These are phyloP conservation scores for Plasmodium inui DNA, from an alignment of 169 alveolate genomes.

Conservation along the genomic window DNA sequence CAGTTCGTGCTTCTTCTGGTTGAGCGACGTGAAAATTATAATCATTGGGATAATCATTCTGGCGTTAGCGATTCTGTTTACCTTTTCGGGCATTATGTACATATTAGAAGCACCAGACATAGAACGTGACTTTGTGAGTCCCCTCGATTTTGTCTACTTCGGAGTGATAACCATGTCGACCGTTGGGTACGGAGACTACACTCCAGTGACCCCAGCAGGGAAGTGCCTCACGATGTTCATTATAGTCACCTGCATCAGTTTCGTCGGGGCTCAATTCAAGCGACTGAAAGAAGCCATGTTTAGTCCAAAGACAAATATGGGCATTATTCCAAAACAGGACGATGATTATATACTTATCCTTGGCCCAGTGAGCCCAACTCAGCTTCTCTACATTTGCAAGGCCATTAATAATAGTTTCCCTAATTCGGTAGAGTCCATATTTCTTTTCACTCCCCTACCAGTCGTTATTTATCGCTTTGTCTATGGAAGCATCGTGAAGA, in stretches of 20 bases:
- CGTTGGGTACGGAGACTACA: conserved; percentile 87
- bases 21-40: conserved; percentile 82
- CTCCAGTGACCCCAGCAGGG: conserved; percentile 82
- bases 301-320: conserved; percentile 77
- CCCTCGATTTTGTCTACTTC: conserved; percentile 83
- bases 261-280: conserved; percentile 85
- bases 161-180: conserved; percentile 87
- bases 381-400: conserved; percentile 79
- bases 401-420: conserved; percentile 80
- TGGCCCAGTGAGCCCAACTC: conserved; percentile 85
- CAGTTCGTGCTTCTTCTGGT: conserved; percentile 81
- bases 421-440: conserved; percentile 78
- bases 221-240: conserved; percentile 78
- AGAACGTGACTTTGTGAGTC: conserved; percentile 73
- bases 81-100: conserved; percentile 86
- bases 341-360: conserved; percentile 81
- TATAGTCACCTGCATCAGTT: conserved; percentile 80
- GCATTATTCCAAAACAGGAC: conserved; percentile 73
- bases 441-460: conserved; percentile 84
- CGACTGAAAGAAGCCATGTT: conserved; percentile 81
- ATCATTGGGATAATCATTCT: conserved; percentile 84
- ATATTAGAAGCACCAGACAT: conserved; percentile 84
- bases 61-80: conserved; percentile 79
- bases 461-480: conserved; percentile 79
- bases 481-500: conserved; percentile 80